phyloP scores from a whole-genome alignment of 2,329 filamentous ascomycete species.

The Aureobasidium sp. region DNA sequence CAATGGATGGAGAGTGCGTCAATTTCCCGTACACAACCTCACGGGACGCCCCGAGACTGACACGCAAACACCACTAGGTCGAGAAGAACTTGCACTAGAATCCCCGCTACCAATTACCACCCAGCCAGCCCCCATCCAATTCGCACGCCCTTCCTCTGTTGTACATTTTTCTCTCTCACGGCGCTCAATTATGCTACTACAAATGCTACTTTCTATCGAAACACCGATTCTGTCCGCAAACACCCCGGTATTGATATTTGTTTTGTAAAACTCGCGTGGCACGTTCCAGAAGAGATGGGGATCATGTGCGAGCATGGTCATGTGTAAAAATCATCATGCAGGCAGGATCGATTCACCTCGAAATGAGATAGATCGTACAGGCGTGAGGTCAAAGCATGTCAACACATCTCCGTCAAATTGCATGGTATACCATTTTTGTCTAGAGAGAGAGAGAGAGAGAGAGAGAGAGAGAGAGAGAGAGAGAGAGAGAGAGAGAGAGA shows the following conservation, averaged over 20 bases:
- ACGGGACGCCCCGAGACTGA: not conserved
- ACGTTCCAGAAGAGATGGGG: too few species aligned
- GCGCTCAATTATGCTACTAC: not conserved
- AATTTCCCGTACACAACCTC: not conserved
- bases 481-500: too few species aligned
- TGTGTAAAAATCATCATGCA: too few species aligned
- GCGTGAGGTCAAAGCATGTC: too few species aligned
- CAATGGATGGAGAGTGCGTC: constrained; percentile 60
- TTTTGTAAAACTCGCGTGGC: too few species aligned
- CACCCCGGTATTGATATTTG: not conserved
- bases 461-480: too few species aligned
- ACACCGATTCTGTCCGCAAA: not conserved
- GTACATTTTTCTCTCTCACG: not conserved
- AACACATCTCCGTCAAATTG: too few species aligned
- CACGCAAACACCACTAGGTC: constrained; percentile 18
- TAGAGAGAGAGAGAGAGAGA: too few species aligned
- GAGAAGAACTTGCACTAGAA: constrained; percentile 20
- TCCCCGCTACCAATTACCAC: not conserved
- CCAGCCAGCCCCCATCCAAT: not conserved
- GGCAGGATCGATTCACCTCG: too few species aligned
- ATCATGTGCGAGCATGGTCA: too few species aligned
- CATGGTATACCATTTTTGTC: too few species aligned
- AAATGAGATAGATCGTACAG: too few species aligned
- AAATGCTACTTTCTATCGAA: not conserved
- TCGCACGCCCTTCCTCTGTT: not conserved